These are phyloP conservation scores for Diplodia scrobiculata DNA, from an alignment of 2,329 filamentous ascomycete genomes.

Conservation along the genomic window DNA sequence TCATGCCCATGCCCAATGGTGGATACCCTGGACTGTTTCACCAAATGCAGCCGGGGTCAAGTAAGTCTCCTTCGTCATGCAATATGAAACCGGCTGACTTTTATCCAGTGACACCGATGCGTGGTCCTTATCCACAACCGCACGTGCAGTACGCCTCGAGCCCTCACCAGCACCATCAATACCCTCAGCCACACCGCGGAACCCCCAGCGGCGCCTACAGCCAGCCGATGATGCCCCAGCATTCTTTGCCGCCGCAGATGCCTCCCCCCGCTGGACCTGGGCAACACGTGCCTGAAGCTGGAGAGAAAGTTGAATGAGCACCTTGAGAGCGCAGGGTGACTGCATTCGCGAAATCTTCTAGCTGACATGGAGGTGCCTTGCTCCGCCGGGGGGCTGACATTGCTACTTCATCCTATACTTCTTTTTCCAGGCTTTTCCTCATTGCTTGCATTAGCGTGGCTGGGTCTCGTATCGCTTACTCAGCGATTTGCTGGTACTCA, in stretches of 20 bases:
- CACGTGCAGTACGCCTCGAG: slow-evolving; percentile 44
- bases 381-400: neutral
- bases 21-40: slow-evolving; percentile 74
- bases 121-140: slow-evolving; percentile 44
- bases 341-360: slow-evolving; percentile 8
- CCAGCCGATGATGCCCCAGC: slow-evolving; percentile 48
- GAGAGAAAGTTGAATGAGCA: slow-evolving; percentile 26
- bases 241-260: slow-evolving; percentile 43
- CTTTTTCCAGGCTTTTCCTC: slow-evolving; percentile 31
- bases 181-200: slow-evolving; percentile 45
- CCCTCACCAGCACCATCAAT: slow-evolving; percentile 47
- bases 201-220: slow-evolving; percentile 46
- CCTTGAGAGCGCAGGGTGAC: neutral
- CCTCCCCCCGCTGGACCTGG: slow-evolving; percentile 33
- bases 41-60: slow-evolving; percentile 70
- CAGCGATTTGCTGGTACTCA: slow-evolving; percentile 18
- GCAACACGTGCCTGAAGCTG: slow-evolving; percentile 23
- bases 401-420: slow-evolving; percentile 31
- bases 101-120: slow-evolving; percentile 45
- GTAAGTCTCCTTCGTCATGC: slow-evolving; percentile 57
- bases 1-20: slow-evolving; percentile 74
- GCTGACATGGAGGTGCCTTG: slow-evolving; percentile 1
- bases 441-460: slow-evolving; percentile 40
- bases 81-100: slow-evolving; percentile 32
- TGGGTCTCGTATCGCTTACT: slow-evolving; percentile 31